Percentiles rank a stretch among this genome's conserved stretches.
Evolutionary conservation across 2,329 filamentous ascomycete genomes (phyloP).

Genomic region (Westerdykella ornata): DNA sequence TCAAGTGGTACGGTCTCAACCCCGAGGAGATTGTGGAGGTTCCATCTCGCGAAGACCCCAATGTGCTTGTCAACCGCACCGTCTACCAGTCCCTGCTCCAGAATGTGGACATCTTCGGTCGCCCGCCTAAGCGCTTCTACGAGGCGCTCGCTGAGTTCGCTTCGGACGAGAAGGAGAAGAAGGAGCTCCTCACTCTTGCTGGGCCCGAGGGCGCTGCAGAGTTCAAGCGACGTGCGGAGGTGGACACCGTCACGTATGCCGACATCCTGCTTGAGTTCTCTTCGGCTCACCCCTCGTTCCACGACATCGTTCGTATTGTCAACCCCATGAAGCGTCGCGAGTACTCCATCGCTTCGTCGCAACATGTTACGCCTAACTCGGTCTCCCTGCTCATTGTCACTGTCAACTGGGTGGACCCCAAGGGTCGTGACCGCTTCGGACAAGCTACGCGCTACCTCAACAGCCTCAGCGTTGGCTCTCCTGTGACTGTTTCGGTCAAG

Average conservation of each 20-base stretch:
- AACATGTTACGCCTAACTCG: slow-evolving; percentile 84
- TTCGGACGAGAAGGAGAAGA: slow-evolving; percentile 72
- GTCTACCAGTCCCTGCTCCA: slow-evolving; percentile 86
- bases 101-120: slow-evolving; percentile 94
- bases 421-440: slow-evolving; percentile 81
- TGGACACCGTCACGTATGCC: slow-evolving; percentile 85
- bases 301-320: slow-evolving; percentile 82
- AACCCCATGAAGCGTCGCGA: slow-evolving; percentile 90
- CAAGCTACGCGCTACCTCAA: slow-evolving; percentile 90
- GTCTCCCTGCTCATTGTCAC: slow-evolving; percentile 96
- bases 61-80: slow-evolving; percentile 76
- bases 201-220: slow-evolving; percentile 70
- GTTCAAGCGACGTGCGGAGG: slow-evolving; percentile 86
- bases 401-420: slow-evolving; percentile 87
- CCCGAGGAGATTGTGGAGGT: slow-evolving; percentile 83
- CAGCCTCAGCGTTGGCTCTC: slow-evolving; percentile 63
- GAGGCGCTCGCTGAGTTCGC: slow-evolving; percentile 84
- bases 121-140: slow-evolving; percentile 96
- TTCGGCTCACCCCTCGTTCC: slow-evolving; percentile 81
- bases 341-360: slow-evolving; percentile 97
- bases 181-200: slow-evolving; percentile 67
- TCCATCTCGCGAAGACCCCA: slow-evolving; percentile 70
- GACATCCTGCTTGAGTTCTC: slow-evolving; percentile 85
- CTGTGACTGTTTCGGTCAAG: slow-evolving; percentile 90
- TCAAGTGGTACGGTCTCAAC: slow-evolving; percentile 80